phyloP scores from a whole-genome alignment of 2,329 filamentous ascomycete species.

The Fusarium sp. region DNA sequence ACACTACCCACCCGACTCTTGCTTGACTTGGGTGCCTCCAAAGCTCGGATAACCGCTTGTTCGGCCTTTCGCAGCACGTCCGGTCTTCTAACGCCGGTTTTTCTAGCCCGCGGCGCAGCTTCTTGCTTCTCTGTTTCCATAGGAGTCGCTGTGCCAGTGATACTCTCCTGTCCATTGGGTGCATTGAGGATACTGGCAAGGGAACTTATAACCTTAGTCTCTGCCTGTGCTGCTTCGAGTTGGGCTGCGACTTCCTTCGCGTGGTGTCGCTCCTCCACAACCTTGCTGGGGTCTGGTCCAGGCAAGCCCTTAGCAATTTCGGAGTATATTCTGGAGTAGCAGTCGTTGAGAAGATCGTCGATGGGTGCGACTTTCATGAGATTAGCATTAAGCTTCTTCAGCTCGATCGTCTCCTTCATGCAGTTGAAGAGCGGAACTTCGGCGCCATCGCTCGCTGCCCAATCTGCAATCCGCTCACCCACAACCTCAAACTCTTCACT shows the following conservation, averaged over 20 bases:
- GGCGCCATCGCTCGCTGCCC: slow-evolving; percentile 57
- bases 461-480: slow-evolving; percentile 65
- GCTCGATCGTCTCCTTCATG: slow-evolving; percentile 67
- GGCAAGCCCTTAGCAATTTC: slow-evolving; percentile 71
- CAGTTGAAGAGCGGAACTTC: slow-evolving; percentile 61
- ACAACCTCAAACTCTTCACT: slow-evolving; percentile 69
- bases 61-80: slow-evolving; percentile 72
- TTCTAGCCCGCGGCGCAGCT: slow-evolving; percentile 54
- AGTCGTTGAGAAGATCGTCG: slow-evolving; percentile 93
- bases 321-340: slow-evolving; percentile 81
- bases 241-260: slow-evolving; percentile 56
- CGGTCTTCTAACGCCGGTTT: slow-evolving; percentile 61
- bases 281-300: slow-evolving; percentile 58
- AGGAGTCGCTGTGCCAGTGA: slow-evolving; percentile 50
- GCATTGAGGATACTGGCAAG: slow-evolving; percentile 58
- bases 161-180: slow-evolving; percentile 53
- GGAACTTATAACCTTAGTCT: slow-evolving; percentile 50
- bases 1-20: slow-evolving; percentile 64
- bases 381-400: slow-evolving; percentile 81
- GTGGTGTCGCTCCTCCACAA: slow-evolving; percentile 59
- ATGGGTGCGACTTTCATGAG: slow-evolving; percentile 87
- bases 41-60: slow-evolving; percentile 62
- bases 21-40: slow-evolving; percentile 61
- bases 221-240: slow-evolving; percentile 50
- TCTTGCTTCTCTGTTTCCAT: slow-evolving; percentile 56